Conservation (phyloP, 352 stramenopile species). For the Phytophthora pseudosyringae region DNA sequence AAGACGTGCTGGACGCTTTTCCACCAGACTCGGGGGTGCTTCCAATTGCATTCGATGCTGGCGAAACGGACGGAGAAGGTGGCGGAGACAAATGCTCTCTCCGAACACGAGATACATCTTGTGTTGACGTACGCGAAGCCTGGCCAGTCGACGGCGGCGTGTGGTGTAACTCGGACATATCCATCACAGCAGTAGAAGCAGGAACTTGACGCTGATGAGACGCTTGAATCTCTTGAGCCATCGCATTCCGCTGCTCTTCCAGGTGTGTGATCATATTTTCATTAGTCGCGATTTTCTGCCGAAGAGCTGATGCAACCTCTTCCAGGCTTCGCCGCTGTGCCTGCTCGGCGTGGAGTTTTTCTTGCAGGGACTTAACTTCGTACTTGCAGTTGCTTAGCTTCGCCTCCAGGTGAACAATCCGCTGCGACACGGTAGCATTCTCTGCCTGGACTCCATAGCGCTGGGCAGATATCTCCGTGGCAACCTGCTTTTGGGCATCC, state of each 20-base stretch:
- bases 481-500: slow-evolving; percentile 70
- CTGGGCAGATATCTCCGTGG: slow-evolving; percentile 82
- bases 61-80: slow-evolving; percentile 25
- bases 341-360: slow-evolving; percentile 63
- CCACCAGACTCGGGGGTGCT: slow-evolving; percentile 37
- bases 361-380: slow-evolving; percentile 65
- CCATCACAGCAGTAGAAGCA: slow-evolving; percentile 53
- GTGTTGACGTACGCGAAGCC: slow-evolving; percentile 12
- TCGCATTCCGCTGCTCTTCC: slow-evolving; percentile 76
- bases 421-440: slow-evolving; percentile 74
- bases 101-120: neutral
- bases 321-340: slow-evolving; percentile 68
- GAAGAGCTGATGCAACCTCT: slow-evolving; percentile 63
- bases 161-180: slow-evolving; percentile 69
- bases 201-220: slow-evolving; percentile 55
- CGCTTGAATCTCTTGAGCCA: slow-evolving; percentile 77
- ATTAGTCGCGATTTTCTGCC: slow-evolving; percentile 70
- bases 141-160: slow-evolving; percentile 33
- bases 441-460: slow-evolving; percentile 78
- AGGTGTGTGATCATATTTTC: slow-evolving; percentile 65
- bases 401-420: slow-evolving; percentile 78
- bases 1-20: slow-evolving; percentile 50
- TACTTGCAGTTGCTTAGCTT: slow-evolving; percentile 78
- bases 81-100: slow-evolving; percentile 24
- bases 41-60: slow-evolving; percentile 28